A percentile compares a stretch with the other conserved stretches of the same genome.
Conservation (phyloP, 1,284 basidiomycete species). For the Boletus holoroseus region DNA sequence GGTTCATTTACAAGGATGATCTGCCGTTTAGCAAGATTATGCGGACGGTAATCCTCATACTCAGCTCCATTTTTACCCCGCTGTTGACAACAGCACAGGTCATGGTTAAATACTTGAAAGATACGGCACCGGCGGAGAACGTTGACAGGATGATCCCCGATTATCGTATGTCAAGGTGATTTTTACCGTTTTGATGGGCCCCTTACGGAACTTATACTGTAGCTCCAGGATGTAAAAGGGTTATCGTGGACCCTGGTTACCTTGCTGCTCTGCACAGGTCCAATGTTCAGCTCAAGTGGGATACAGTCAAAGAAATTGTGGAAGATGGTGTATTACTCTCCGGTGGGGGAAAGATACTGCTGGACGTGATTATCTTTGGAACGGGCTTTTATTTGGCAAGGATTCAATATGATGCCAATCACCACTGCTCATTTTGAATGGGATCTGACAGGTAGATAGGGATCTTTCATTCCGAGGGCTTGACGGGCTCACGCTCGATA, state of each 20-base stretch:
- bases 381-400: slow-evolving; percentile 32
- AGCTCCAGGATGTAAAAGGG: slow-evolving; percentile 53
- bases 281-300: slow-evolving; percentile 47
- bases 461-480: slow-evolving; percentile 1
- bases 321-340: slow-evolving; percentile 33
- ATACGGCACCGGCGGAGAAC: neutral
- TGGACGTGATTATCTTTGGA: slow-evolving; percentile 6
- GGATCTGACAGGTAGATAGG: neutral
- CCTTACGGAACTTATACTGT: neutral
- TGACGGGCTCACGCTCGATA: neutral
- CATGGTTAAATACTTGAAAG: neutral
- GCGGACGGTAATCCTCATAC: slow-evolving; percentile 6
- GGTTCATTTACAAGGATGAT: slow-evolving; percentile 8
- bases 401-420: neutral
- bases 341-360: neutral
- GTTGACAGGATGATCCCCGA: slow-evolving; percentile 1
- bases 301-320: slow-evolving; percentile 26
- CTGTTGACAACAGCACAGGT: neutral
- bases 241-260: slow-evolving; percentile 42
- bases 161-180: slow-evolving; percentile 3
- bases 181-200: neutral
- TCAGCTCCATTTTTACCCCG: neutral
- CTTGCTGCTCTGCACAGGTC: slow-evolving; percentile 37
- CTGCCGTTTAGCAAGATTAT: neutral
- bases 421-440: neutral